Evolutionary conservation across 768 basidiomycete genomes (phyloP).

Genomic region (Xerocomellus intermedius): DNA sequence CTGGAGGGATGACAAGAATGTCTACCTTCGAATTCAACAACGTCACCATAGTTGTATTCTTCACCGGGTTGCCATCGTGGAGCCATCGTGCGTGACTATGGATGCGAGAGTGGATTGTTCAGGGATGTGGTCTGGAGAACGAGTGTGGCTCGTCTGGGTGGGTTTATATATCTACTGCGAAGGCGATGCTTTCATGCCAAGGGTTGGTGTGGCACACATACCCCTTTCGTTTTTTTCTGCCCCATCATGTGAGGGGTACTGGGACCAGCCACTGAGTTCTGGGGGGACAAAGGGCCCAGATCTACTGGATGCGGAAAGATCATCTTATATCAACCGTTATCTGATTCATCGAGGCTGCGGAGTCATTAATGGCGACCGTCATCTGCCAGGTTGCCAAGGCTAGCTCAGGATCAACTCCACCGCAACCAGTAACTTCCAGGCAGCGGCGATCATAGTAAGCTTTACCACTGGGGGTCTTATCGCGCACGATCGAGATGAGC

Average conservation of each 20-base stretch:
- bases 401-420: too few species aligned
- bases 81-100: constrained; percentile 34
- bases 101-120: constrained; percentile 3
- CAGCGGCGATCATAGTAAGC: too few species aligned
- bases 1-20: background rate
- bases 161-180: constrained; percentile 21
- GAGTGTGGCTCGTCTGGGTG: background rate
- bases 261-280: background rate
- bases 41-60: constrained; percentile 50
- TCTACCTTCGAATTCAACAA: constrained; percentile 58
- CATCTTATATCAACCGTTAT: constrained; percentile 17
- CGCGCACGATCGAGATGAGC: background rate
- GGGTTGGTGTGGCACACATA: background rate
- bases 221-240: background rate
- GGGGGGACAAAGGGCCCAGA: constrained; percentile 1
- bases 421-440: background rate
- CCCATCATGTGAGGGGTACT: background rate
- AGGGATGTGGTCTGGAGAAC: constrained; percentile 3
- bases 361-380: too few species aligned
- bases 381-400: too few species aligned
- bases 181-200: constrained; percentile 6
- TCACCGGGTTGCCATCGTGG: constrained; percentile 62
- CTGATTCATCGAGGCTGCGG: constrained; percentile 26
- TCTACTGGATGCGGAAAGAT: constrained; percentile 11
- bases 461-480: background rate